Conservation (phyloP, 2,329 filamentous ascomycete genomes). For the Ceratocystis huliohia region DNA sequence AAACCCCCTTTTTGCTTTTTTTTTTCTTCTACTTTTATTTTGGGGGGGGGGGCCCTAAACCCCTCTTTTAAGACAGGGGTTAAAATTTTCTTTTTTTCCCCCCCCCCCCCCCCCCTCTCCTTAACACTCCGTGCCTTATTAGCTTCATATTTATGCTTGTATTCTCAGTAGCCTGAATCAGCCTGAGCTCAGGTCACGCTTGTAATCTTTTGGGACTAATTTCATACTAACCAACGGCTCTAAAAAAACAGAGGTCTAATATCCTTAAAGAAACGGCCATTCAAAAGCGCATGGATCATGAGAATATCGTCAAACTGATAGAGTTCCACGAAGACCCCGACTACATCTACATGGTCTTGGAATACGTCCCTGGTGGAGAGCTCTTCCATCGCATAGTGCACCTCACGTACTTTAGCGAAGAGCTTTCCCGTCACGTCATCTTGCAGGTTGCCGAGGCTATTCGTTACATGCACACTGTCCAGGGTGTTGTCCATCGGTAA, state of each 20-base stretch:
- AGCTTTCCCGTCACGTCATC: constrained; percentile 88
- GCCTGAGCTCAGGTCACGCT: neutral
- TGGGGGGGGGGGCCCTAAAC: no score
- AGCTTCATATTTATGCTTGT: neutral
- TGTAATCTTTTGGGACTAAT: neutral
- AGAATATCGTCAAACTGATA: constrained; percentile 86
- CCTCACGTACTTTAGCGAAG: constrained; percentile 95
- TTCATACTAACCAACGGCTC: neutral
- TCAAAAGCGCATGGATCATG: constrained; percentile 92
- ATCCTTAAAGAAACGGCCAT: constrained; percentile 98
- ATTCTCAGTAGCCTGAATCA: neutral
- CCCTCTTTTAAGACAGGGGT: no score
- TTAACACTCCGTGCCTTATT: constrained; percentile 21
- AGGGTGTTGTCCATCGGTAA: constrained; percentile 92
- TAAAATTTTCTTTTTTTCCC: no score
- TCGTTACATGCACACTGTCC: constrained; percentile 83
- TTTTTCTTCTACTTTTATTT: no score
- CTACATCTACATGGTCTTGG: constrained; percentile 95
- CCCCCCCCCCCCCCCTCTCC: neutral
- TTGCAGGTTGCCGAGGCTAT: constrained; percentile 87
- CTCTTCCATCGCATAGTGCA: constrained; percentile 97
- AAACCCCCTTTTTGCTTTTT: no score
- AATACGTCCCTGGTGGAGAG: constrained; percentile 88
- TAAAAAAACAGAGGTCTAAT: constrained; percentile 64
- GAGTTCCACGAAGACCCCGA: constrained; percentile 88